Percentiles rank a stretch among this genome's conserved stretches.
Evolutionary conservation across 2,329 filamentous ascomycete species (phyloP).

Genomic region (Colletotrichum aenigma): DNA sequence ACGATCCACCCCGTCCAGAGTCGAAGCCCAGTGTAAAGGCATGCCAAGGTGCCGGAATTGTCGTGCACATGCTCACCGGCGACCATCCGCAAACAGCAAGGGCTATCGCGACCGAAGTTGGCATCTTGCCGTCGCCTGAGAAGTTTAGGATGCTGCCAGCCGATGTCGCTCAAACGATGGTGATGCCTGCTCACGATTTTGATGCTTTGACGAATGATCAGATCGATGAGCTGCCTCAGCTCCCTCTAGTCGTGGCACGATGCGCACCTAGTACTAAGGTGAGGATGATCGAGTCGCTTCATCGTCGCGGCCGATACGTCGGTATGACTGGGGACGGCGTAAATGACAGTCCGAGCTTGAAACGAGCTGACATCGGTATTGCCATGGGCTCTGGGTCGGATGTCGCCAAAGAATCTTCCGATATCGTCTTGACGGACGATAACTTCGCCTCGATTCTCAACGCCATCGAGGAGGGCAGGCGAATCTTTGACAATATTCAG

Average conservation of each 20-base stretch:
- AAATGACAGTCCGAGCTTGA: slow-evolving; percentile 74
- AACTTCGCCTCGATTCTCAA: slow-evolving; percentile 76
- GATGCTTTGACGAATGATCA: slow-evolving; percentile 67
- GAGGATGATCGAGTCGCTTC: slow-evolving; percentile 75
- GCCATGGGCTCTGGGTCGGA: slow-evolving; percentile 70
- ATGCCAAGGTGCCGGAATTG: slow-evolving; percentile 66
- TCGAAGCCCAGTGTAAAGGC: slow-evolving; percentile 62
- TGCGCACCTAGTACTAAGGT: slow-evolving; percentile 75
- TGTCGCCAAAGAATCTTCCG: slow-evolving; percentile 67
- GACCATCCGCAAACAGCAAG: slow-evolving; percentile 70
- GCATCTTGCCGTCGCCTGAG: slow-evolving; percentile 61
- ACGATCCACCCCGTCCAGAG: slow-evolving; percentile 73
- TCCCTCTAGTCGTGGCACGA: slow-evolving; percentile 72
- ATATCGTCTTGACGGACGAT: slow-evolving; percentile 74
- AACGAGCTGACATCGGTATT: slow-evolving; percentile 74
- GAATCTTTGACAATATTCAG: slow-evolving; percentile 78
- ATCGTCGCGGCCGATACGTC: slow-evolving; percentile 60
- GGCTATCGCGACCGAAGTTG: slow-evolving; percentile 68
- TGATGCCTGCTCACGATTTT: slow-evolving; percentile 69
- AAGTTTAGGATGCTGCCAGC: slow-evolving; percentile 46
- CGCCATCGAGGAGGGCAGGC: slow-evolving; percentile 73
- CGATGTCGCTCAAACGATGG: slow-evolving; percentile 63
- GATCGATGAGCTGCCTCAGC: slow-evolving; percentile 66
- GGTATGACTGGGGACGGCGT: slow-evolving; percentile 70
- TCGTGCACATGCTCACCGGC: slow-evolving; percentile 73